These are phyloP conservation scores for Albophoma yamanashiensis DNA, from an alignment of 2,329 filamentous ascomycete genomes.

Conservation along the genomic window DNA sequence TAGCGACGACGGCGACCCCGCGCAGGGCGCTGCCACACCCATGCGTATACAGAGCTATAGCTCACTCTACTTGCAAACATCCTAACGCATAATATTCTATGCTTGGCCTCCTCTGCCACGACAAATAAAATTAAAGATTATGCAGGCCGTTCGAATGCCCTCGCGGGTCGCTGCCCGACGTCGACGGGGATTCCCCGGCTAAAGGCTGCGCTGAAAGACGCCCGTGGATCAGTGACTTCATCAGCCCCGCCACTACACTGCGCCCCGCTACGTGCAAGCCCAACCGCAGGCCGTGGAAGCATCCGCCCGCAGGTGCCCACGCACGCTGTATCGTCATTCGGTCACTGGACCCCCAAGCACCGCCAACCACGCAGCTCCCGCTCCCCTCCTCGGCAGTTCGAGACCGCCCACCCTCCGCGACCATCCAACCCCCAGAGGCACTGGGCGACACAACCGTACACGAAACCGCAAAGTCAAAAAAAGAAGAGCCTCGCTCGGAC, in stretches of 20 bases:
- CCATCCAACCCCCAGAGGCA: neutral
- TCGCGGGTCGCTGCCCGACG: neutral
- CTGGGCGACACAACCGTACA: neutral
- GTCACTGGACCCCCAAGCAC: neutral
- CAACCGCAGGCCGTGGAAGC: neutral
- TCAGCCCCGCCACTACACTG: neutral
- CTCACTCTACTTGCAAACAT: no score
- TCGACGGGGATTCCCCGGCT: neutral
- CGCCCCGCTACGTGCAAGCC: conserved; percentile 1
- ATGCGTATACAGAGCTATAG: no score
- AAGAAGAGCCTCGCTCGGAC: neutral
- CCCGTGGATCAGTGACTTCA: neutral
- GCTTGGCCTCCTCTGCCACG: no score
- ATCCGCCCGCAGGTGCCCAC: neutral
- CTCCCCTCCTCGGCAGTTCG: neutral
- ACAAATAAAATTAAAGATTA: no score
- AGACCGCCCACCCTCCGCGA: neutral
- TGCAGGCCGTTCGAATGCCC: neutral
- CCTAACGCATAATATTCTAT: no score
- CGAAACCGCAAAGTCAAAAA: neutral
- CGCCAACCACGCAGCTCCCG: neutral
- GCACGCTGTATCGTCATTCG: neutral
- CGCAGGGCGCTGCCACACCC: no score
- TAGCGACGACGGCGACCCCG: no score
- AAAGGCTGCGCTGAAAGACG: neutral